These are phyloP conservation scores for Aspergillus costaricaensis DNA, from an alignment of 2,329 filamentous ascomycete genomes.

Conservation along the genomic window DNA sequence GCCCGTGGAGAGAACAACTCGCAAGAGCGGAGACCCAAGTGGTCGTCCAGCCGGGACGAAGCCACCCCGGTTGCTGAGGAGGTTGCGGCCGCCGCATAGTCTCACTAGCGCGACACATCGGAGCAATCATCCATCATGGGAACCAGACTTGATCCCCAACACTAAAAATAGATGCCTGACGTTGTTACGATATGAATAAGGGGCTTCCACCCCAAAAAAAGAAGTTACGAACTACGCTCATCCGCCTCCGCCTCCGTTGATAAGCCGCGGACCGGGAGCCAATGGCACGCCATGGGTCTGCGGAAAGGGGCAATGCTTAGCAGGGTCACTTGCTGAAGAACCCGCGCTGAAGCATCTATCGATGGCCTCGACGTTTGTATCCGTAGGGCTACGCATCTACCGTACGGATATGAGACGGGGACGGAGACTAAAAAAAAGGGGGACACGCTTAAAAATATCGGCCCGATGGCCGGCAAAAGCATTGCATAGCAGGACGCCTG, in stretches of 20 bases:
- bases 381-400: neutral
- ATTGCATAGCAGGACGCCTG: neutral
- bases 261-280: neutral
- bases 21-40: conserved; percentile 29
- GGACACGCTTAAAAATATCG: neutral
- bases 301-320: neutral
- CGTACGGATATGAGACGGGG: neutral
- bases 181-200: conserved; percentile 7
- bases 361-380: neutral
- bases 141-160: neutral
- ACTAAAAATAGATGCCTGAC: conserved; percentile 7
- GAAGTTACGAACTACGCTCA: conserved; percentile 3
- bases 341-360: neutral
- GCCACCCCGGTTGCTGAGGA: conserved; percentile 8
- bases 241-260: neutral
- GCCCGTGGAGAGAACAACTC: conserved; percentile 43
- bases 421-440: neutral
- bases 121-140: neutral
- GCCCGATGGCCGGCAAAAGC: neutral
- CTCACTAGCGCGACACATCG: neutral
- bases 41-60: conserved; percentile 18
- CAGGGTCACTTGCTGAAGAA: neutral
- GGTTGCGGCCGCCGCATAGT: conserved; percentile 10
- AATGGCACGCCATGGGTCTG: neutral
- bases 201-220: conserved; percentile 5